These are phyloP conservation scores for Chlamydomonas sphaeroides DNA, from an alignment of 139 green algal species.

Conservation along the genomic window DNA sequence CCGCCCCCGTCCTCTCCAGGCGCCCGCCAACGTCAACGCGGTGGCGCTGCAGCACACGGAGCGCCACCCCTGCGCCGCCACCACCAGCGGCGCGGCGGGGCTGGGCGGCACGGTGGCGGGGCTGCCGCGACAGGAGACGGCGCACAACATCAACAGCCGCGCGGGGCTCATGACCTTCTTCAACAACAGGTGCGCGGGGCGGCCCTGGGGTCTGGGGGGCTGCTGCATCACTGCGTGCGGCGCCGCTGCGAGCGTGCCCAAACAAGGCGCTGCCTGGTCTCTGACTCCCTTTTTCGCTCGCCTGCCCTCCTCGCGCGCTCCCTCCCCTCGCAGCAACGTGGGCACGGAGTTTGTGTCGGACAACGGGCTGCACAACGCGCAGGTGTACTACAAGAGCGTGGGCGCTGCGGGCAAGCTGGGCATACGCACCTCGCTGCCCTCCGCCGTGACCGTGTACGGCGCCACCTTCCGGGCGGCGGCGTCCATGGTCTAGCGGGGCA, in stretches of 20 bases:
- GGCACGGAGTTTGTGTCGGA: slow-evolving; percentile 50
- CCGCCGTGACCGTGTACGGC: slow-evolving; percentile 23
- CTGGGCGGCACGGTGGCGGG: slow-evolving; percentile 23
- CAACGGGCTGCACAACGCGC: slow-evolving; percentile 53
- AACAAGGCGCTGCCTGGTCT: no score
- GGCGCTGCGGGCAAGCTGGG: slow-evolving; percentile 32
- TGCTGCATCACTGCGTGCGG: no score
- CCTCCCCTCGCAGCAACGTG: no score
- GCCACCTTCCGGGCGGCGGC: slow-evolving; percentile 17
- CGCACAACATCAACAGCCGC: slow-evolving; percentile 61
- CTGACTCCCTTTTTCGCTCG: no score
- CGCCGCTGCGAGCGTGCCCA: no score
- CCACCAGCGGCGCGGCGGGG: slow-evolving; percentile 55
- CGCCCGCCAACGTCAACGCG: no score
- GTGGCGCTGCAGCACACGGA: slow-evolving; percentile 15
- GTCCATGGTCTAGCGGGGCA: slow-evolving; percentile 19
- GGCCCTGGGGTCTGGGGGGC: no score
- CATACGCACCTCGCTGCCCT: slow-evolving; percentile 15
- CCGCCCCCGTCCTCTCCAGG: no score
- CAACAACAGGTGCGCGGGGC: no score
- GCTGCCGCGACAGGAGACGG: slow-evolving; percentile 29
- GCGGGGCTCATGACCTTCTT: slow-evolving; percentile 73
- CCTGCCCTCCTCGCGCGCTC: no score
- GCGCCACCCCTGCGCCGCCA: slow-evolving; percentile 52
- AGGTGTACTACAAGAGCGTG: slow-evolving; percentile 32